Percentiles rank a stretch among this genome's conserved stretches.
These are phyloP conservation scores for Sedum album DNA, from an alignment of 164 flowering plant genomes.

Conservation along the genomic window DNA sequence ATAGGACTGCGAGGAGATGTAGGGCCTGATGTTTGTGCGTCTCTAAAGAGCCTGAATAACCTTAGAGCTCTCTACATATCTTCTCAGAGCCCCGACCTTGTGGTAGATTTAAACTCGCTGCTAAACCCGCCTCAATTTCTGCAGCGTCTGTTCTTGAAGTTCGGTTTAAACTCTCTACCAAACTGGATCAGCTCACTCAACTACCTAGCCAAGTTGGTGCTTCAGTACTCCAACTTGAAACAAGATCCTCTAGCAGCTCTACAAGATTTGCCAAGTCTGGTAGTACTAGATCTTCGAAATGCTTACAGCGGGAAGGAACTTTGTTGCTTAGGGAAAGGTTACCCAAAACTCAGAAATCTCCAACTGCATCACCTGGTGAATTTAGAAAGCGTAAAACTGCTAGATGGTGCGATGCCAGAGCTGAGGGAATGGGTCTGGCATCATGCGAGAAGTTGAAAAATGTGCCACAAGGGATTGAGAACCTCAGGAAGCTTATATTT, in stretches of 20 bases:
- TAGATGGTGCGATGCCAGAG: slow-evolving; percentile 27
- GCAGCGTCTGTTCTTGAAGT: slow-evolving; percentile 23
- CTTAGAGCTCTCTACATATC: slow-evolving; percentile 20
- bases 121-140: slow-evolving; percentile 22
- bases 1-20: slow-evolving; percentile 14
- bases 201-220: slow-evolving; percentile 19
- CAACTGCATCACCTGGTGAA: slow-evolving; percentile 13
- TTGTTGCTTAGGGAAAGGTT: slow-evolving; percentile 18
- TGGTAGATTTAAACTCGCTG: slow-evolving; percentile 17
- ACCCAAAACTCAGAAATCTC: slow-evolving; percentile 25
- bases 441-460: slow-evolving; percentile 19
- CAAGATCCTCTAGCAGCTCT: slow-evolving; percentile 18
- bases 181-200: slow-evolving; percentile 19
- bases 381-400: slow-evolving; percentile 17
- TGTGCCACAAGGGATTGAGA: slow-evolving; percentile 29
- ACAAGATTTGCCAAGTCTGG: slow-evolving; percentile 18
- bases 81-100: slow-evolving; percentile 10
- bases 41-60: slow-evolving; percentile 25
- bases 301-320: slow-evolving; percentile 21
- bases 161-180: slow-evolving; percentile 20
- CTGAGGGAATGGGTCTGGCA: slow-evolving; percentile 16
- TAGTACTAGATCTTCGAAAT: slow-evolving; percentile 20
- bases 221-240: slow-evolving; percentile 15
- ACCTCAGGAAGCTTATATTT: slow-evolving; percentile 25
- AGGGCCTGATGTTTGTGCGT: slow-evolving; percentile 21